A percentile compares a stretch with the other conserved stretches of the same genome.
phyloP scores from a whole-genome alignment of 257 asterid species.

The Forsythia viridissima region DNA sequence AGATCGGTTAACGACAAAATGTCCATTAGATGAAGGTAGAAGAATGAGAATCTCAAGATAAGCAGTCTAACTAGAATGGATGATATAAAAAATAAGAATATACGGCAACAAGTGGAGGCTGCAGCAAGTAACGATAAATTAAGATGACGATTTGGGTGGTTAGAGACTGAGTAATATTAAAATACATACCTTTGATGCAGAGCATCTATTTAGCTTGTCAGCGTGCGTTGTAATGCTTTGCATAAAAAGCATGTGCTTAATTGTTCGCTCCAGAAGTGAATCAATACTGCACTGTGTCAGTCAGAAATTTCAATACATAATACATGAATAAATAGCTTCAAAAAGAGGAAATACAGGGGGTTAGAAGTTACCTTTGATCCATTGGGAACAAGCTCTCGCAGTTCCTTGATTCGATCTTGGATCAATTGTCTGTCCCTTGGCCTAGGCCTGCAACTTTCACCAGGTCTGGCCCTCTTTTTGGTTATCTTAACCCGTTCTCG shows the following conservation, averaged over 20 bases:
- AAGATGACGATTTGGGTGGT: background rate
- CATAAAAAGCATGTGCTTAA: constrained; percentile 88
- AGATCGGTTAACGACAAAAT: background rate
- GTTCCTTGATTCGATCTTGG: constrained; percentile 96
- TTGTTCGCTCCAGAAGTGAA: constrained; percentile 85
- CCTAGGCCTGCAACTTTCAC: constrained; percentile 94
- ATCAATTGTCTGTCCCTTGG: constrained; percentile 98
- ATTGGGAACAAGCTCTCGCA: constrained; percentile 85
- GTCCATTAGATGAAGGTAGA: background rate
- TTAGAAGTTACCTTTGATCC: constrained; percentile 74
- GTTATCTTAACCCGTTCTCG: constrained; percentile 51
- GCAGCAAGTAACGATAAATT: background rate
- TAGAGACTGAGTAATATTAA: background rate
- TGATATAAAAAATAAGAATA: too few species aligned
- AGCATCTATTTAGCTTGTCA: constrained; percentile 77
- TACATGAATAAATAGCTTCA: constrained; percentile 7
- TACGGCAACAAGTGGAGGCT: background rate
- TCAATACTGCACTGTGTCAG: constrained; percentile 91
- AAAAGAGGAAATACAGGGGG: constrained; percentile 2
- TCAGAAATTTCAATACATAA: constrained; percentile 45
- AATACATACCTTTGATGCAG: constrained; percentile 61
- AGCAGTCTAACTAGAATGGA: background rate
- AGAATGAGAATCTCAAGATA: background rate
- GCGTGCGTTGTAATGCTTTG: constrained; percentile 84
- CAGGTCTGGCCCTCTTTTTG: constrained; percentile 87